phyloP scores from a whole-genome alignment of 441 rosid species.

The Syzygium malaccense region DNA sequence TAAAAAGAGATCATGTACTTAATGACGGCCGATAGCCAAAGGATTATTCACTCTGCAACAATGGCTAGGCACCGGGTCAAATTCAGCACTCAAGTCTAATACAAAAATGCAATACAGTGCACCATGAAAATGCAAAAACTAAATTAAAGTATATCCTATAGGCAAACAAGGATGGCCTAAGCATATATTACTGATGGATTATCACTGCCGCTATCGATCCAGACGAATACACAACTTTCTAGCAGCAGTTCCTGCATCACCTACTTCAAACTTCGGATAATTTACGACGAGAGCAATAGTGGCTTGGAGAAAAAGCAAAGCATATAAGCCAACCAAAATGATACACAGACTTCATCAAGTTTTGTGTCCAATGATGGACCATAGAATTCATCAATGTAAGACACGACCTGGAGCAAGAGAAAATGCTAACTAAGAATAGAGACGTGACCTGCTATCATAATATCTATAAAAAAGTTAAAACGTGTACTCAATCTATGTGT shows the following conservation, averaged over 20 bases:
- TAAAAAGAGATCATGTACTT: neutral
- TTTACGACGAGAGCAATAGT: too few relatives aligned
- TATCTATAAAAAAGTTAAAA: too few relatives aligned
- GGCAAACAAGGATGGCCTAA: neutral
- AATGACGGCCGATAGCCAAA: fast-evolving
- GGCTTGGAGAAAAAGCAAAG: too few relatives aligned
- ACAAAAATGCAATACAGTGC: too few relatives aligned
- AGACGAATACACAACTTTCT: neutral
- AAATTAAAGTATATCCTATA: neutral
- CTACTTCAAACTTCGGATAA: neutral
- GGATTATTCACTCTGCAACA: neutral
- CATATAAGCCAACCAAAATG: too few relatives aligned
- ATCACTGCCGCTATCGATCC: fast-evolving
- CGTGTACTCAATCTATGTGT: neutral
- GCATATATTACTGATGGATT: neutral
- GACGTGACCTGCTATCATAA: neutral
- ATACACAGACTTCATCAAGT: too few relatives aligned
- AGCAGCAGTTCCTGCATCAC: neutral
- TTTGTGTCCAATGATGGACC: too few relatives aligned
- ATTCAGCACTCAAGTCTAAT: too few relatives aligned
- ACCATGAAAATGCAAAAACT: neutral
- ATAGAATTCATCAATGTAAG: too few relatives aligned
- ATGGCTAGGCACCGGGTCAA: neutral
- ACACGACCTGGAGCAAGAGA: neutral
- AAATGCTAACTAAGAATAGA: neutral